Evolutionary conservation across 805 yeast species (phyloP).

Genomic region (Cyberlindnera mississippiensis): DNA sequence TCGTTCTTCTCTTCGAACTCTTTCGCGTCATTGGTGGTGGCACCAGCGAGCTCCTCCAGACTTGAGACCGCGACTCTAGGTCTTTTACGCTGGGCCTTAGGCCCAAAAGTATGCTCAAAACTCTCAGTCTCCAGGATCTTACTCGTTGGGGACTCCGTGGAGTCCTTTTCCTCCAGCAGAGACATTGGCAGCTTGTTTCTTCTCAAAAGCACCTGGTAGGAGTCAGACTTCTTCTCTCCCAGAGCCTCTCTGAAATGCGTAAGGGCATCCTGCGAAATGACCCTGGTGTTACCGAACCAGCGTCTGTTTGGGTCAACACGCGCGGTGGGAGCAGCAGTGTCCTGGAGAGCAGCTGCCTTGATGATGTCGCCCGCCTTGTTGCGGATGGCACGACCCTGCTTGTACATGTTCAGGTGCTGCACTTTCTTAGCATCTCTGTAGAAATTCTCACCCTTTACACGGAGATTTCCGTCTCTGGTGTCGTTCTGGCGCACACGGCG

Average conservation of each 20-base stretch:
- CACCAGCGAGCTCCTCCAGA: slow-evolving; percentile 70
- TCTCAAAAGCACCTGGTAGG: slow-evolving; percentile 80
- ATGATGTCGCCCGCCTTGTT: slow-evolving; percentile 85
- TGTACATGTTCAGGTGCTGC: slow-evolving; percentile 87
- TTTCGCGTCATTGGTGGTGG: slow-evolving; percentile 53
- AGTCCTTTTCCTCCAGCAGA: slow-evolving; percentile 79
- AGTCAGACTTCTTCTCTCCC: slow-evolving; percentile 77
- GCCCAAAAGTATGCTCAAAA: slow-evolving; percentile 81
- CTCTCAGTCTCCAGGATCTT: slow-evolving; percentile 87
- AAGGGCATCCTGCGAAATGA: slow-evolving; percentile 94
- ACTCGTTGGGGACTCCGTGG: slow-evolving; percentile 70
- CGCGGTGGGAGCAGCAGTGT: slow-evolving; percentile 83
- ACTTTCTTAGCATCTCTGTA: slow-evolving; percentile 93
- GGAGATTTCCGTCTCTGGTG: slow-evolving; percentile 81
- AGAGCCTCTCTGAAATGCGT: slow-evolving; percentile 91
- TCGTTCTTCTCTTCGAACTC: slow-evolving; percentile 72
- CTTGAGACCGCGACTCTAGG: slow-evolving; percentile 76
- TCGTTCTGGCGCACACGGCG: slow-evolving; percentile 83
- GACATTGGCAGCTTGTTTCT: slow-evolving; percentile 97
- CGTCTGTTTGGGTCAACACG: slow-evolving; percentile 94
- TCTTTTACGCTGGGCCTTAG: slow-evolving; percentile 89
- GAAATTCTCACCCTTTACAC: slow-evolving; percentile 96
- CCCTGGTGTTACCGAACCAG: slow-evolving; percentile 98
- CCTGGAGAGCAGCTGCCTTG: slow-evolving; percentile 84
- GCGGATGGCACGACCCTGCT: slow-evolving; percentile 81